Conservation (phyloP, 2,329 filamentous ascomycete species). For the Fusarium aywerte region DNA sequence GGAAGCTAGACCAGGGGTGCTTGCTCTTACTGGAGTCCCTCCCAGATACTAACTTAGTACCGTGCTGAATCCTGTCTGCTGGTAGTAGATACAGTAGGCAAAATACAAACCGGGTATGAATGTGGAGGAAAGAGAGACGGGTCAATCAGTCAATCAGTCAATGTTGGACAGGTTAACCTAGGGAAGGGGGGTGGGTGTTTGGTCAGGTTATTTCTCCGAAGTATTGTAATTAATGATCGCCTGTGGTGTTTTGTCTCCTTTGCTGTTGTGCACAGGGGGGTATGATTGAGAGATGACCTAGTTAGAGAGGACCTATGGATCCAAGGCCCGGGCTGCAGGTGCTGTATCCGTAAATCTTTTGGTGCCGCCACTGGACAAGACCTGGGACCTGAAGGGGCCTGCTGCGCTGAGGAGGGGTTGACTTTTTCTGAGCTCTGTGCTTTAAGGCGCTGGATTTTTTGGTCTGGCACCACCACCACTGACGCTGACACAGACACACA, state of each 20-base stretch:
- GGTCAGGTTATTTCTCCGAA: conserved; percentile 41
- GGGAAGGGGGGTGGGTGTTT: conserved; percentile 26
- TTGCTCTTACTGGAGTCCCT: conserved; percentile 19
- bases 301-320: background rate
- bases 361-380: background rate
- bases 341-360: background rate
- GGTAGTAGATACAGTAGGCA: background rate
- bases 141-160: conserved; percentile 13
- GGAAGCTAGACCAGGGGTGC: conserved; percentile 31
- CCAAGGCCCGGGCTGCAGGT: background rate
- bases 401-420: conserved; percentile 12
- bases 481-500: background rate
- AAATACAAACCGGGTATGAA: background rate
- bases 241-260: conserved; percentile 26
- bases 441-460: conserved; percentile 1
- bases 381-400: conserved; percentile 8
- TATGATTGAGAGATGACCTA: background rate
- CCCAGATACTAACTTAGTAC: conserved; percentile 1
- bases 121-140: conserved; percentile 15
- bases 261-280: conserved; percentile 22
- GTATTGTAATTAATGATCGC: conserved; percentile 38
- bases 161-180: conserved; percentile 11
- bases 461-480: conserved; percentile 13
- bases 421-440: conserved; percentile 9
- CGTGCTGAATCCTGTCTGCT: conserved; percentile 24